A percentile compares a stretch with the other conserved stretches of the same genome.
Evolutionary conservation across 2,329 filamentous ascomycete genomes (phyloP).

Genomic region (Colletotrichum sp.): DNA sequence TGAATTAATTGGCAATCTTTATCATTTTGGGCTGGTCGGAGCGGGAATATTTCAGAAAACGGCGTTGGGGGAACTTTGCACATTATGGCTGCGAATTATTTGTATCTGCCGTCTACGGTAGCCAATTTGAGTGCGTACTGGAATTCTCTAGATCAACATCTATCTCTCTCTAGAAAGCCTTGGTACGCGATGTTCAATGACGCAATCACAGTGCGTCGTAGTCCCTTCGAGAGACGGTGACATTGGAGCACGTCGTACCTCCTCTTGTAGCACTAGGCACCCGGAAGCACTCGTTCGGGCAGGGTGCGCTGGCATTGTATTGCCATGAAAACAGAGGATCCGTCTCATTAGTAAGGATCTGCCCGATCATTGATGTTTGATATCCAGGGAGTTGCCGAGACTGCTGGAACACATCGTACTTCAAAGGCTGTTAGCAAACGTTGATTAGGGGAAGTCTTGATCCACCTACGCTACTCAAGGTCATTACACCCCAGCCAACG

Average conservation of each 20-base stretch:
- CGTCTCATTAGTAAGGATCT: slow-evolving; percentile 56
- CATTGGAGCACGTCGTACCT: slow-evolving; percentile 7
- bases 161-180: fast-evolving
- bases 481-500: slow-evolving; percentile 5
- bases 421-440: slow-evolving; percentile 33
- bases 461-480: slow-evolving; percentile 2
- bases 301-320: slow-evolving; percentile 36
- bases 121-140: neutral
- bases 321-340: slow-evolving; percentile 61
- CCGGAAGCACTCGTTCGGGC: slow-evolving; percentile 14
- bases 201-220: neutral
- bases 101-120: neutral
- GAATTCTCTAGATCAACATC: neutral
- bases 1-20: neutral
- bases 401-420: slow-evolving; percentile 49
- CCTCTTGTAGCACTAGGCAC: neutral
- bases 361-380: slow-evolving; percentile 44
- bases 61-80: neutral
- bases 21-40: fast-evolving
- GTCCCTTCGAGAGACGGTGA: neutral
- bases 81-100: neutral
- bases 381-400: slow-evolving; percentile 35
- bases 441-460: fast-evolving
- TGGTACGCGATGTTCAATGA: neutral
- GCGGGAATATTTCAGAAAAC: neutral